These are phyloP conservation scores for Diplogelasinospora grovesii DNA, from an alignment of 495 filamentous ascomycete genomes.

Conservation along the genomic window DNA sequence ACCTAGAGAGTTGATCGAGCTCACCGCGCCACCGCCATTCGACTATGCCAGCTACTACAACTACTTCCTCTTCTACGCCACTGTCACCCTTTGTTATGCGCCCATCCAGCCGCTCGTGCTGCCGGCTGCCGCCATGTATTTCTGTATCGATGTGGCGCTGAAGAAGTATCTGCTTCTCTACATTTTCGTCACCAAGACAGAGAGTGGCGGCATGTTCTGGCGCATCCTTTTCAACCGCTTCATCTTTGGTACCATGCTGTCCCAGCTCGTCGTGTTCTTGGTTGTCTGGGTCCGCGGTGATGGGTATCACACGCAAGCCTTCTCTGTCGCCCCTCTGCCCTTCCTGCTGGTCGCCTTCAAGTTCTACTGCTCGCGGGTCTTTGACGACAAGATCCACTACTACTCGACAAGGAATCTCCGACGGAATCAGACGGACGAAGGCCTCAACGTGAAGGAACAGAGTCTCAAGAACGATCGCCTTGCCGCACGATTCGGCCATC, in stretches of 20 bases:
- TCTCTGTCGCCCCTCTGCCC: slow-evolving; percentile 66
- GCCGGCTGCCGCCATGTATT: slow-evolving; percentile 87
- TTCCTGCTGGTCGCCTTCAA: slow-evolving; percentile 83
- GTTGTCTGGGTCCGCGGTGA: slow-evolving; percentile 55
- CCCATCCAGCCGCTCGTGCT: slow-evolving; percentile 84
- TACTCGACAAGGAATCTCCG: slow-evolving; percentile 61
- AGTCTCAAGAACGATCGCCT: slow-evolving; percentile 59
- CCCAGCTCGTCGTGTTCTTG: slow-evolving; percentile 73
- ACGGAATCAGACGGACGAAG: slow-evolving; percentile 42
- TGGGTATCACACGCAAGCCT: slow-evolving; percentile 50
- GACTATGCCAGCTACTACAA: slow-evolving; percentile 98
- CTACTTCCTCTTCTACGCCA: slow-evolving; percentile 89
- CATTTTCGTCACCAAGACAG: slow-evolving; percentile 91
- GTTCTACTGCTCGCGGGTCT: slow-evolving; percentile 67
- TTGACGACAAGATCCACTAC: slow-evolving; percentile 71
- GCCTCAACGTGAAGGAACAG: slow-evolving; percentile 35
- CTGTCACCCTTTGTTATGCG: slow-evolving; percentile 79
- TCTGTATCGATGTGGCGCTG: slow-evolving; percentile 74
- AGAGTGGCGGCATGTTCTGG: slow-evolving; percentile 95
- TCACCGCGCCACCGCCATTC: slow-evolving; percentile 86
- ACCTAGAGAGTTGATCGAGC: slow-evolving; percentile 85
- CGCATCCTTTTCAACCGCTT: slow-evolving; percentile 84
- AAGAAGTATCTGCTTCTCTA: slow-evolving; percentile 96
- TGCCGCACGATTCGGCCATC: slow-evolving; percentile 78
- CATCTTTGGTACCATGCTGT: slow-evolving; percentile 72